phyloP scores from a whole-genome alignment of 176 grass and related monocot species.

The Alopecurus myosuroides region DNA sequence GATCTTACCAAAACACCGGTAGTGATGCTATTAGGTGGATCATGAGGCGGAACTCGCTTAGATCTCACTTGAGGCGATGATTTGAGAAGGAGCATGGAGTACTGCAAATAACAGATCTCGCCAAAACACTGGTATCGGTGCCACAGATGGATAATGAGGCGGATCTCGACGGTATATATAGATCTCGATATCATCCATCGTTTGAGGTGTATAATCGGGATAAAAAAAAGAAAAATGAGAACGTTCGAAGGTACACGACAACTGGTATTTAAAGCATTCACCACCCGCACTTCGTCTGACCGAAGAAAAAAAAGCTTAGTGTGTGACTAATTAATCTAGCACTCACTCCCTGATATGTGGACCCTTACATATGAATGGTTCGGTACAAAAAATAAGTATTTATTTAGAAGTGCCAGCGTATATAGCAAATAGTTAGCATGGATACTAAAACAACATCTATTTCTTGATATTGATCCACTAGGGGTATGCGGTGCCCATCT shows the following conservation, averaged over 20 bases:
- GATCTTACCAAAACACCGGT: not conserved
- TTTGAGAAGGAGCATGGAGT: not conserved
- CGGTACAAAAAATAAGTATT: rapidly evolving
- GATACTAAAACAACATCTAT: not conserved
- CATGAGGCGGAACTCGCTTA: not conserved
- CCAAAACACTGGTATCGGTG: not conserved
- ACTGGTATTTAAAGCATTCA: not conserved
- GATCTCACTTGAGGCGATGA: not conserved
- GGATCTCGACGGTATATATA: not conserved
- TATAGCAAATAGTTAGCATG: not conserved
- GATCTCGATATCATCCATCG: not conserved
- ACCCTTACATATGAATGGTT: not conserved
- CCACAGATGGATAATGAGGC: not conserved
- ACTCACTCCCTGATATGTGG: not conserved
- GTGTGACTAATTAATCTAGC: too few species aligned
- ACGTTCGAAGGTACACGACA: rapidly evolving
- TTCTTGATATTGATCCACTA: not conserved
- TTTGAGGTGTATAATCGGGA: not conserved
- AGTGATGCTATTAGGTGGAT: not conserved
- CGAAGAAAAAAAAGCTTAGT: not conserved
- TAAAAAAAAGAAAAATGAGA: not conserved
- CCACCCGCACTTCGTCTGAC: not conserved
- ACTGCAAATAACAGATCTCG: not conserved
- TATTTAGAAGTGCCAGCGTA: not conserved
- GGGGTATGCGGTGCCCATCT: not conserved